A percentile compares a stretch with the other conserved stretches of the same genome.
Evolutionary conservation across 352 stramenopile species (phyloP).

Genomic region (Stephanocyclus meneghinianus): DNA sequence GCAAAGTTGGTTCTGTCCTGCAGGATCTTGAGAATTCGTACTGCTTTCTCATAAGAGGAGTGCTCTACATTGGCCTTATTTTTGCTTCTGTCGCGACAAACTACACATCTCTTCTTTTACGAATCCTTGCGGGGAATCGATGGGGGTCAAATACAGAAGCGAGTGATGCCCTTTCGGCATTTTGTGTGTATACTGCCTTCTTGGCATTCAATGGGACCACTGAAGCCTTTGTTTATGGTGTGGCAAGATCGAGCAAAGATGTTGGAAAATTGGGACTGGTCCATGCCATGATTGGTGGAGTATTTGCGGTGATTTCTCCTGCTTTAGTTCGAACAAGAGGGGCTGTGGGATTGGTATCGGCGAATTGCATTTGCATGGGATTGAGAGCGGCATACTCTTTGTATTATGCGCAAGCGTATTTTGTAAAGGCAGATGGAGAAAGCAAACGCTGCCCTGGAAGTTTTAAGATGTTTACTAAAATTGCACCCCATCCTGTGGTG

Average conservation of each 20-base stretch:
- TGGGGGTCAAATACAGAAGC: slow-evolving; percentile 73
- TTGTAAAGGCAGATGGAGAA: slow-evolving; percentile 25
- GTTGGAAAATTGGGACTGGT: slow-evolving; percentile 59
- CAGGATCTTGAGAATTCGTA: slow-evolving; percentile 45
- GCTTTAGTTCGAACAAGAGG: slow-evolving; percentile 56
- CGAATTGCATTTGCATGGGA: slow-evolving; percentile 74
- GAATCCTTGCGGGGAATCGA: slow-evolving; percentile 64
- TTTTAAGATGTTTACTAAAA: slow-evolving; percentile 27
- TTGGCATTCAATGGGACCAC: slow-evolving; percentile 93
- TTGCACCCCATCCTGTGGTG: slow-evolving; percentile 58
- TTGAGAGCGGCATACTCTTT: slow-evolving; percentile 67
- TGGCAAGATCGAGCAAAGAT: slow-evolving; percentile 49
- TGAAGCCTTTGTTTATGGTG: slow-evolving; percentile 93
- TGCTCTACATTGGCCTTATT: slow-evolving; percentile 75
- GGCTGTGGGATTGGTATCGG: slow-evolving; percentile 68
- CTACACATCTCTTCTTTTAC: slow-evolving; percentile 73
- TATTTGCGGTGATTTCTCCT: slow-evolving; percentile 67
- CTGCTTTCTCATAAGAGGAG: slow-evolving; percentile 60
- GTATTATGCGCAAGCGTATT: slow-evolving; percentile 60
- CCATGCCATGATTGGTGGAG: slow-evolving; percentile 60
- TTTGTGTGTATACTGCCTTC: slow-evolving; percentile 93
- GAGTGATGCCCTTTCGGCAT: slow-evolving; percentile 62
- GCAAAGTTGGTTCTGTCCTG: slow-evolving; percentile 14
- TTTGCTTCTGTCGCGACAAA: slow-evolving; percentile 74
- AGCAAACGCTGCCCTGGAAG: background rate